phyloP scores from a whole-genome alignment of 2,329 filamentous ascomycete genomes.

The Aspergillus sp. region DNA sequence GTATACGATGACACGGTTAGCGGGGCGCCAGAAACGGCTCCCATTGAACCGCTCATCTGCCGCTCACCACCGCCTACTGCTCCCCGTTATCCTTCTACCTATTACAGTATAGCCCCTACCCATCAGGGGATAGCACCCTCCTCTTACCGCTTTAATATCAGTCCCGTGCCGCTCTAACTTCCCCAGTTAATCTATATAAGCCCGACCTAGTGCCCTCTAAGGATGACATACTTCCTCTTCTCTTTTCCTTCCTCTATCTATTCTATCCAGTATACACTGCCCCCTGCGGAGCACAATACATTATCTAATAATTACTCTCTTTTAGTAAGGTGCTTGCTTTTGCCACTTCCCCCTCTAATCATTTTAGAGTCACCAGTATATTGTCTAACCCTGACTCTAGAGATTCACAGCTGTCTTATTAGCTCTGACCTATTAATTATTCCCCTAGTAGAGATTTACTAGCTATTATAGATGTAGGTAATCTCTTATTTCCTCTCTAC shows the following conservation, averaged over 20 bases:
- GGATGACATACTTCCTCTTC: conserved; percentile 19
- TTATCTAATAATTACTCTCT: background rate
- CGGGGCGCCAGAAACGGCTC: conserved; percentile 16
- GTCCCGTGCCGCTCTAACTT: conserved; percentile 7
- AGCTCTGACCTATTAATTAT: no score
- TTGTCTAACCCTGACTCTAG: no score
- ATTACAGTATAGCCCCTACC: conserved; percentile 10
- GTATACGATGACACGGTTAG: conserved; percentile 14
- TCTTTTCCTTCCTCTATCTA: conserved; percentile 7
- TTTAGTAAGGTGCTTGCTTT: background rate
- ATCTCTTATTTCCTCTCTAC: no score
- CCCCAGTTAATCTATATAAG: conserved; percentile 20
- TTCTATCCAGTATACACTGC: background rate
- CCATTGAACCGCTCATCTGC: conserved; percentile 13
- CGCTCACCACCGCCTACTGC: conserved; percentile 12
- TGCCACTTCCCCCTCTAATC: no score
- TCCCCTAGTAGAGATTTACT: no score
- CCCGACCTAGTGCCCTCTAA: conserved; percentile 13
- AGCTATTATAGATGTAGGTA: no score
- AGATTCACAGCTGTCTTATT: no score
- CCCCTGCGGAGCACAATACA: background rate
- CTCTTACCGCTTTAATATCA: conserved; percentile 15
- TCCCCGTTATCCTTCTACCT: conserved; percentile 8
- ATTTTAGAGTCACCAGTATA: no score
- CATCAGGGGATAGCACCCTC: conserved; percentile 12